Percentiles rank a stretch among this genome's conserved stretches.
Conservation (phyloP, 805 yeast genomes). For the Candida ulmi region DNA sequence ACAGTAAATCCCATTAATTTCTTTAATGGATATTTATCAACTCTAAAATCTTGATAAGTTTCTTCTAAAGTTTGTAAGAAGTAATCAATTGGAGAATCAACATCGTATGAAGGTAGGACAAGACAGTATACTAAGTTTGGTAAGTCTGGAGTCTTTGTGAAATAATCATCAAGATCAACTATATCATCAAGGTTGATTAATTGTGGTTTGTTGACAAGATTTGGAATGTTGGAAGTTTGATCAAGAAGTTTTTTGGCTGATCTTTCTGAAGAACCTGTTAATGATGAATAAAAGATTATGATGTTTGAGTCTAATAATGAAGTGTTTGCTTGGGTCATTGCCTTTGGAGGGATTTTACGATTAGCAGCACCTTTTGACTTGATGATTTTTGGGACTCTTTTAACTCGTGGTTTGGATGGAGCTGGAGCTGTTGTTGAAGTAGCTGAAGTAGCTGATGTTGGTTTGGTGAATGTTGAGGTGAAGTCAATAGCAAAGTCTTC, state of each 20-base stretch:
- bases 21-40: slow-evolving; percentile 74
- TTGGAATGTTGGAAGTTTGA: slow-evolving; percentile 25
- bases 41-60: slow-evolving; percentile 77
- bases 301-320: slow-evolving; percentile 49
- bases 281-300: slow-evolving; percentile 72
- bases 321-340: slow-evolving; percentile 35
- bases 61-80: slow-evolving; percentile 77
- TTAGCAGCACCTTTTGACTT: slow-evolving; percentile 29
- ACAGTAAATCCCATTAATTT: slow-evolving; percentile 75
- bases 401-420: slow-evolving; percentile 15
- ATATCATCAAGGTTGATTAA: slow-evolving; percentile 72
- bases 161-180: slow-evolving; percentile 79
- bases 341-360: slow-evolving; percentile 21
- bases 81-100: slow-evolving; percentile 88
- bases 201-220: slow-evolving; percentile 38
- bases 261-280: slow-evolving; percentile 77
- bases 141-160: slow-evolving; percentile 53
- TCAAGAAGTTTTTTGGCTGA: slow-evolving; percentile 51
- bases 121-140: slow-evolving; percentile 56
- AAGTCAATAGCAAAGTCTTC: slow-evolving; percentile 32
- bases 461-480: slow-evolving; percentile 29
- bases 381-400: slow-evolving; percentile 37
- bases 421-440: slow-evolving; percentile 4
- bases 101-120: slow-evolving; percentile 85
- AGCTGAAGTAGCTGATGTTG: no score